Conservation (phyloP, 208 protist genomes). For the Acanthamoeba healyi region DNA sequence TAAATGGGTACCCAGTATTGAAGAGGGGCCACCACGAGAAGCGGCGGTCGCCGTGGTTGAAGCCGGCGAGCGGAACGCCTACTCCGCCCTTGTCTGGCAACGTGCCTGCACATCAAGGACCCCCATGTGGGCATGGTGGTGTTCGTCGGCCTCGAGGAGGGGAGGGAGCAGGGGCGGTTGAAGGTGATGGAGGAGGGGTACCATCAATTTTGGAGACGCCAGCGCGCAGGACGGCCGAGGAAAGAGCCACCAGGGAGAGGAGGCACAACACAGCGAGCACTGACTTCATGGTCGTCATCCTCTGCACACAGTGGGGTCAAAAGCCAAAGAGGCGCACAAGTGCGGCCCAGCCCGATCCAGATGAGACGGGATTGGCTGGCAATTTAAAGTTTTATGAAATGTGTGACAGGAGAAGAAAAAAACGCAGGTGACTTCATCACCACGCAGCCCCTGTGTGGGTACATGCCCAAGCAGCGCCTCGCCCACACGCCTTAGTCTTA, state of each 20-base stretch:
- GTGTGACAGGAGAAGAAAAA: no score
- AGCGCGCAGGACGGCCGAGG: not conserved
- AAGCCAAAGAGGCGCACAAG: no score
- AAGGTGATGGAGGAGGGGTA: not conserved
- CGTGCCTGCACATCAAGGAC: not conserved
- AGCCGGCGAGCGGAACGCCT: constrained; percentile 64
- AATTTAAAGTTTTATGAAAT: no score
- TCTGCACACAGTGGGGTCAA: no score
- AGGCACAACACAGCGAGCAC: not conserved
- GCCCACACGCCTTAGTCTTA: no score
- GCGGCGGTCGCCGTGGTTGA: constrained; percentile 52
- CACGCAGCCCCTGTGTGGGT: no score
- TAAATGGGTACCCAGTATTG: not conserved
- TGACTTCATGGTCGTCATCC: not conserved
- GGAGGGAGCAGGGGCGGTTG: not conserved
- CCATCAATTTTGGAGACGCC: constrained; percentile 33
- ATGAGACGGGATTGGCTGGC: no score
- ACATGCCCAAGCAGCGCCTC: no score
- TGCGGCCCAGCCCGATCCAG: no score
- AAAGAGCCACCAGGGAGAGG: not conserved
- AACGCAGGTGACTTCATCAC: no score
- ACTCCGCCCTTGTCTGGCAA: constrained; percentile 23
- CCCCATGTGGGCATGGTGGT: not conserved
- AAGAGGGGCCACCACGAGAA: constrained; percentile 45
- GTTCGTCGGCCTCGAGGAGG: no score